phyloP scores from a whole-genome alignment of 2,329 filamentous ascomycete species.

The Fusarium mundagurra region DNA sequence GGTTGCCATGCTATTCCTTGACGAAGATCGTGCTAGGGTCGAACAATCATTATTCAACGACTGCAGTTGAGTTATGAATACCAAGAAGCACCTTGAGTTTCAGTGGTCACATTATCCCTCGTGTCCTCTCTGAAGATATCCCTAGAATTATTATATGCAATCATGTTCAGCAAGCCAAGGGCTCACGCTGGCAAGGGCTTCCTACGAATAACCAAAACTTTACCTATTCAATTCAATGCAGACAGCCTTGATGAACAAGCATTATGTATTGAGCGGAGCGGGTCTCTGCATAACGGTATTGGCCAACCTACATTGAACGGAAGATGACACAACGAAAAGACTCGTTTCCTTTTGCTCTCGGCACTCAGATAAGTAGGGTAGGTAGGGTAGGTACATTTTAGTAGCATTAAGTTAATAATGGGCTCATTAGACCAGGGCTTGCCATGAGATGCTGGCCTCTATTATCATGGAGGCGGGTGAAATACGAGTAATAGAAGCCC shows the following conservation, averaged over 20 bases:
- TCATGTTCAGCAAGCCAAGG: background rate
- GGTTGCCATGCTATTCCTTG: background rate
- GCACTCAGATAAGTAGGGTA: background rate
- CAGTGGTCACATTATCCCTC: background rate
- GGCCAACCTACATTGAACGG: background rate
- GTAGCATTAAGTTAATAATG: background rate
- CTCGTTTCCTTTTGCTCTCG: background rate
- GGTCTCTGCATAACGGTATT: background rate
- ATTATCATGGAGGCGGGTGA: background rate
- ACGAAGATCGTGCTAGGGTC: conserved; percentile 8
- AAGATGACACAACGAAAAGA: background rate
- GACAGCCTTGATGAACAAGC: background rate
- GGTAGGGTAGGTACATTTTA: background rate
- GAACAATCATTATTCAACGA: conserved; percentile 16
- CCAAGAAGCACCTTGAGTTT: background rate
- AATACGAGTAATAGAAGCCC: background rate
- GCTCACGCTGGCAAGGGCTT: background rate
- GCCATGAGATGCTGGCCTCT: background rate
- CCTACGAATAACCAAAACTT: background rate
- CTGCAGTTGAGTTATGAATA: background rate
- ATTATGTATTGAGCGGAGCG: conserved; percentile 11
- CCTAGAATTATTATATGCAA: background rate
- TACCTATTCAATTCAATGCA: background rate
- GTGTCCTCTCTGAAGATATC: background rate
- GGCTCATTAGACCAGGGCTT: background rate